These are phyloP conservation scores for Gamarada debralockiae DNA, from an alignment of 495 filamentous ascomycete species.

Conservation along the genomic window DNA sequence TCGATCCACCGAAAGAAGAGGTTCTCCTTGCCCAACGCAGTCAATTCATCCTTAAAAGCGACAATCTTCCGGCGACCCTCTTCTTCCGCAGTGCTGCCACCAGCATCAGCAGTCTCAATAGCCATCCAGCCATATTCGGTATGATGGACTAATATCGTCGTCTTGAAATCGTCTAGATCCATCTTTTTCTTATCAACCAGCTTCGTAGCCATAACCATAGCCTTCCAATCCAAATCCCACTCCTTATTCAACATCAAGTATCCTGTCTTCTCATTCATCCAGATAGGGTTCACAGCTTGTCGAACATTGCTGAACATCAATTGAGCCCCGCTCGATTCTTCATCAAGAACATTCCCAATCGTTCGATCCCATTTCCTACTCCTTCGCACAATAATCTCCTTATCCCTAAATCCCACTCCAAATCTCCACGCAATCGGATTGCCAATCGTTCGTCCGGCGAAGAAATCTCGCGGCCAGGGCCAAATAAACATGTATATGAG, in stretches of 20 bases:
- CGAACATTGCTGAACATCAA: conserved; percentile 32
- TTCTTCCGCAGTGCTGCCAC: conserved; percentile 50
- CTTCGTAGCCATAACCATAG: conserved; percentile 64
- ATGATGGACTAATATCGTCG: conserved; percentile 60
- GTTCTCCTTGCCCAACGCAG: conserved; percentile 71
- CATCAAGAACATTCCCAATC: conserved; percentile 30
- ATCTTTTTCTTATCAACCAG: conserved; percentile 58
- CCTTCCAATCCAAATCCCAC: conserved; percentile 77
- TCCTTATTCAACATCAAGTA: conserved; percentile 72
- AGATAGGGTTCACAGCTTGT: conserved; percentile 55
- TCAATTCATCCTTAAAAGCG: conserved; percentile 66
- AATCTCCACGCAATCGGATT: conserved; percentile 65
- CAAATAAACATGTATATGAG: conserved; percentile 62
- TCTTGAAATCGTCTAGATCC: conserved; percentile 54
- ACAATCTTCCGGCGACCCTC: conserved; percentile 59
- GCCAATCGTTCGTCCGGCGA: conserved; percentile 44
- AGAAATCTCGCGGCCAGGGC: conserved; percentile 74
- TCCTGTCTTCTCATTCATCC: conserved; percentile 66
- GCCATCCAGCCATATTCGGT: conserved; percentile 63
- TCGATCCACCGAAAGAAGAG: conserved; percentile 86
- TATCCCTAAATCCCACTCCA: conserved; percentile 61
- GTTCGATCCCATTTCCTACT: conserved; percentile 53
- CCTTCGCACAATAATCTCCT: conserved; percentile 71
- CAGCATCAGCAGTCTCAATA: conserved; percentile 42
- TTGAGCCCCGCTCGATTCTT: conserved; percentile 12